Percentiles rank a stretch among this genome's conserved stretches.
Conservation (phyloP, 768 basidiomycete species). For the Panaeolus papilionaceus region DNA sequence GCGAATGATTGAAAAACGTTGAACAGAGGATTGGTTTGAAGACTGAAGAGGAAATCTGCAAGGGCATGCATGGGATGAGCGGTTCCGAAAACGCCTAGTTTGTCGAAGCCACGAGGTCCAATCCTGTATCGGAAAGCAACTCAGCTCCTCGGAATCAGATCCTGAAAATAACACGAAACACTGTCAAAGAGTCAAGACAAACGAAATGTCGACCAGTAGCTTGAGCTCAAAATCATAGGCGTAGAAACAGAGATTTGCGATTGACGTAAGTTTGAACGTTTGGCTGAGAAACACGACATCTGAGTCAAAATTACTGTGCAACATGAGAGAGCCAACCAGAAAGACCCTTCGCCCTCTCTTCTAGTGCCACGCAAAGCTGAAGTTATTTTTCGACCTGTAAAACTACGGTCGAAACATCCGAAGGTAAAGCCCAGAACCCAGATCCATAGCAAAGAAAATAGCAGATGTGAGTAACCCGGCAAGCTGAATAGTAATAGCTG, state of each 20-base stretch:
- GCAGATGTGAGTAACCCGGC: neutral
- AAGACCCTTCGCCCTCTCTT: slow-evolving; percentile 4
- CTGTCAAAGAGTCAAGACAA: neutral
- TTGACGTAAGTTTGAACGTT: neutral
- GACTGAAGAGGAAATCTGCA: neutral
- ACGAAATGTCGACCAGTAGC: neutral
- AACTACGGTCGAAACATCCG: neutral
- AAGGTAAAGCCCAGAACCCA: neutral
- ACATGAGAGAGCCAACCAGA: neutral
- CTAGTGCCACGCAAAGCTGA: neutral
- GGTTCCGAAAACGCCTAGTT: neutral
- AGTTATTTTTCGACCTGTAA: neutral
- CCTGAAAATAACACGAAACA: slow-evolving; percentile 4
- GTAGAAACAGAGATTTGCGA: slow-evolving; percentile 1
- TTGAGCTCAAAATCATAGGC: neutral
- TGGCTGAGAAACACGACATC: neutral
- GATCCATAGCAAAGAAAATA: neutral
- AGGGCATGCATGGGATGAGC: neutral
- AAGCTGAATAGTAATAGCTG: neutral
- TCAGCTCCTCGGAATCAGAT: slow-evolving; percentile 5
- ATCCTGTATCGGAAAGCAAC: slow-evolving; percentile 1
- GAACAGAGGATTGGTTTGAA: neutral
- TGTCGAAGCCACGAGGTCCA: neutral
- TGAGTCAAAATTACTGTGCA: neutral
- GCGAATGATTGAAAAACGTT: neutral